These are phyloP conservation scores for Aspergillus diversus DNA, from an alignment of 495 filamentous ascomycete species.

Conservation along the genomic window DNA sequence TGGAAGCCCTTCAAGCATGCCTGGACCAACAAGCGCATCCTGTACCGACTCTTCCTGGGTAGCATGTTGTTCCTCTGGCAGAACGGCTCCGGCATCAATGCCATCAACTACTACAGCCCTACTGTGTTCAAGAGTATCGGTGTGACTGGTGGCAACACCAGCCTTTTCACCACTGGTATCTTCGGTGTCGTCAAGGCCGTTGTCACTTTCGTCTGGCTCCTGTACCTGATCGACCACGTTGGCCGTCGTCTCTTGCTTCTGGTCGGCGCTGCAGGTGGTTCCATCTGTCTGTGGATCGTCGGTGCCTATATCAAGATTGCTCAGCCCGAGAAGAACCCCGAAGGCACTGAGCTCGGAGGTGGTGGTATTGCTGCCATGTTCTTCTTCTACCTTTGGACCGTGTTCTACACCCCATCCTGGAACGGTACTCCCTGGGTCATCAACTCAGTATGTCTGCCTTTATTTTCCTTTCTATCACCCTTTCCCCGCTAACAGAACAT, in stretches of 20 bases:
- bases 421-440: conserved; percentile 73
- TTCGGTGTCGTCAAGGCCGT: conserved; percentile 60
- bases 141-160: conserved; percentile 52
- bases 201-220: conserved; percentile 64
- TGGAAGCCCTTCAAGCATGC: conserved; percentile 69
- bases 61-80: conserved; percentile 71
- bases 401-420: conserved; percentile 77
- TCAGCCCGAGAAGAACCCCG: conserved; percentile 43
- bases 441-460: conserved; percentile 49
- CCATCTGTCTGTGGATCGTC: conserved; percentile 74
- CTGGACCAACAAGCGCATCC: conserved; percentile 55
- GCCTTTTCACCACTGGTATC: conserved; percentile 56
- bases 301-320: conserved; percentile 70
- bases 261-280: conserved; percentile 70
- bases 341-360: conserved; percentile 43
- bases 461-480: neutral
- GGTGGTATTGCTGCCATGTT: conserved; percentile 72
- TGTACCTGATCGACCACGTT: conserved; percentile 72
- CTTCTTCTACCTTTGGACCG: conserved; percentile 82
- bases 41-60: conserved; percentile 70
- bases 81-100: conserved; percentile 70
- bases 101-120: conserved; percentile 69
- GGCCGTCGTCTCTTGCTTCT: conserved; percentile 73
- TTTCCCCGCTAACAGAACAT: neutral
- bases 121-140: conserved; percentile 66